Conservation (phyloP, 108 stramenopile species). For the Parmales sp. region DNA sequence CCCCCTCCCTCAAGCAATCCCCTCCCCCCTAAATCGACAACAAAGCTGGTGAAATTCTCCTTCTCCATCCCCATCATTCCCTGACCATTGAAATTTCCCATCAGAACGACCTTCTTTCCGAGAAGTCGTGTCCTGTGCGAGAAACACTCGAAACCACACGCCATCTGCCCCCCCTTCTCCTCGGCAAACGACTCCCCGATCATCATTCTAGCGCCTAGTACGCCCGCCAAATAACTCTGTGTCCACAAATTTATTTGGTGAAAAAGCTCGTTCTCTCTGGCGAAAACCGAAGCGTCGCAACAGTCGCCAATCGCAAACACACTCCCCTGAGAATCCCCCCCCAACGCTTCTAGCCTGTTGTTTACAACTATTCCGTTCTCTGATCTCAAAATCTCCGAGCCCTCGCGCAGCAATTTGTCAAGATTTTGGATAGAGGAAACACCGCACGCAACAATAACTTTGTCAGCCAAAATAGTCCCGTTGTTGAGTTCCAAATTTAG, state of each 20-base stretch:
- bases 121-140: not conserved
- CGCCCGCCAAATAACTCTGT: not conserved
- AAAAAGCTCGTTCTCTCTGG: not conserved
- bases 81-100: conserved; percentile 9
- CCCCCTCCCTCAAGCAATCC: not conserved
- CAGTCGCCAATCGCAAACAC: conserved; percentile 3
- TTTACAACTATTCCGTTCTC: not conserved
- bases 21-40: too few species aligned
- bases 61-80: not conserved
- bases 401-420: not conserved
- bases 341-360: not conserved
- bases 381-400: not conserved
- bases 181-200: not conserved
- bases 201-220: not conserved
- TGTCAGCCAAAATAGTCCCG: too few species aligned
- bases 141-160: not conserved
- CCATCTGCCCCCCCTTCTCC: not conserved
- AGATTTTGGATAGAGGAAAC: not conserved
- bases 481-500: too few species aligned
- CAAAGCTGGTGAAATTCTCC: too few species aligned
- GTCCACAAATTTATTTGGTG: conserved; percentile 10
- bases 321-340: too few species aligned
- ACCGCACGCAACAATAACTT: not conserved
- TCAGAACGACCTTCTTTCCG: not conserved
- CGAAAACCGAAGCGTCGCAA: not conserved